Evolutionary conservation across 2,329 filamentous ascomycete species (phyloP).

Genomic region (Beauveria brongniartii): DNA sequence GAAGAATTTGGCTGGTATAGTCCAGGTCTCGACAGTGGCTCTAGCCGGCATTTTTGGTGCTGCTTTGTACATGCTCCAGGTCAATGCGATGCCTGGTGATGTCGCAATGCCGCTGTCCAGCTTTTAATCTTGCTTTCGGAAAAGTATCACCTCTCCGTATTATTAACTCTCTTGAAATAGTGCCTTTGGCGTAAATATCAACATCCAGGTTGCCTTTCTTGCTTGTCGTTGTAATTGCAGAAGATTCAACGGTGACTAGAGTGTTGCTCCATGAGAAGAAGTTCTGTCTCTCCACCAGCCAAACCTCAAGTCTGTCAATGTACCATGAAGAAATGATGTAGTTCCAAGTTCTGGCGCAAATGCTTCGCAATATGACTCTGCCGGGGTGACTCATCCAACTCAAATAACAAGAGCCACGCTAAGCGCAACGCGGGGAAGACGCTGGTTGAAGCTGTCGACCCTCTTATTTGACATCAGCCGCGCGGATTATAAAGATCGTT

Average conservation of each 20-base stretch:
- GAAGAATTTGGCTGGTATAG: conserved; percentile 14
- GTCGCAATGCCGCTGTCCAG: background rate
- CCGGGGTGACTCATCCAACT: conserved; percentile 8
- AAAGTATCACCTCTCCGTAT: background rate
- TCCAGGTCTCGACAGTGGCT: conserved; percentile 15
- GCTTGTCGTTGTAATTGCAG: background rate
- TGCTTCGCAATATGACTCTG: conserved; percentile 10
- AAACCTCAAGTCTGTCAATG: background rate
- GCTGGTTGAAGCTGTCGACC: background rate
- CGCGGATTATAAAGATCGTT: background rate
- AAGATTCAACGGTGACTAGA: background rate
- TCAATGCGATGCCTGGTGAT: background rate
- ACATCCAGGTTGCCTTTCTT: background rate
- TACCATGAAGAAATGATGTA: background rate
- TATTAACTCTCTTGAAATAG: background rate
- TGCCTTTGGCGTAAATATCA: background rate
- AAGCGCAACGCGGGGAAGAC: background rate
- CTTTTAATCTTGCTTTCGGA: background rate
- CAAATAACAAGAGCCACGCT: background rate
- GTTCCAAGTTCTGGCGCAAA: background rate
- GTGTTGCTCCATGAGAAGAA: too few species aligned
- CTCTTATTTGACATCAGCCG: background rate
- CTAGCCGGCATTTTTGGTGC: conserved; percentile 15
- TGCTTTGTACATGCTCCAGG: conserved; percentile 16
- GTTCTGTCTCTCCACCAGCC: background rate